phyloP scores from a whole-genome alignment of 2,329 filamentous ascomycete species.

The Nannizziopsis arthrosporioides region DNA sequence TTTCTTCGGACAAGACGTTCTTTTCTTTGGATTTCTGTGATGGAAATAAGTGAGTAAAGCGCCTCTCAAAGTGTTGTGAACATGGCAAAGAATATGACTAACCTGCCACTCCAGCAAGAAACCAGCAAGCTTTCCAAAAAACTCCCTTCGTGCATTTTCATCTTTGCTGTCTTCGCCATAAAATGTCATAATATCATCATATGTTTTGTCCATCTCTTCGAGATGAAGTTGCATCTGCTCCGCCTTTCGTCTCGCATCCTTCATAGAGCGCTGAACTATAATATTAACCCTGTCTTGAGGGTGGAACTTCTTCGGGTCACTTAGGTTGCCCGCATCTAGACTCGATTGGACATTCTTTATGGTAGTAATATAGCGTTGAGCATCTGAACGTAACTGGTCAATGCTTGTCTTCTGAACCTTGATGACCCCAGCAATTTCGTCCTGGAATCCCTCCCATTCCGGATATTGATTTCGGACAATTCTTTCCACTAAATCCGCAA shows the following conservation, averaged over 20 bases:
- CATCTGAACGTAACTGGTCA: conserved; percentile 77
- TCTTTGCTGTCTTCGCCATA: conserved; percentile 90
- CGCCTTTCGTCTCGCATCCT: conserved; percentile 87
- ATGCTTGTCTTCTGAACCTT: conserved; percentile 83
- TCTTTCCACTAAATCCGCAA: conserved; percentile 89
- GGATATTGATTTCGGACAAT: conserved; percentile 95
- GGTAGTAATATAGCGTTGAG: conserved; percentile 86
- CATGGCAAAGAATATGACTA: conserved; percentile 20
- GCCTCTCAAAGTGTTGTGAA: not conserved
- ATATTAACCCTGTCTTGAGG: conserved; percentile 90
- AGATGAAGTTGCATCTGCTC: conserved; percentile 91
- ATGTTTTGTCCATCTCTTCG: conserved; percentile 81
- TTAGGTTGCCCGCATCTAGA: conserved; percentile 84
- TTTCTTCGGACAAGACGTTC: conserved; percentile 75
- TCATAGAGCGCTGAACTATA: conserved; percentile 87
- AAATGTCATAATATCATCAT: conserved; percentile 91
- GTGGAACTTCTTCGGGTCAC: conserved; percentile 95
- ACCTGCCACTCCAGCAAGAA: conserved; percentile 90
- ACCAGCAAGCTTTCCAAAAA: conserved; percentile 83
- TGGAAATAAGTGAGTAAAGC: not conserved
- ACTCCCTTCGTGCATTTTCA: conserved; percentile 85
- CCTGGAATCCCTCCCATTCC: conserved; percentile 80
- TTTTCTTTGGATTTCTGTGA: conserved; percentile 73
- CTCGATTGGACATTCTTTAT: conserved; percentile 88
- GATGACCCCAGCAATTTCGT: conserved; percentile 72